Evolutionary conservation across 495 filamentous ascomycete species (phyloP).

Genomic region (Peziza echinospora): DNA sequence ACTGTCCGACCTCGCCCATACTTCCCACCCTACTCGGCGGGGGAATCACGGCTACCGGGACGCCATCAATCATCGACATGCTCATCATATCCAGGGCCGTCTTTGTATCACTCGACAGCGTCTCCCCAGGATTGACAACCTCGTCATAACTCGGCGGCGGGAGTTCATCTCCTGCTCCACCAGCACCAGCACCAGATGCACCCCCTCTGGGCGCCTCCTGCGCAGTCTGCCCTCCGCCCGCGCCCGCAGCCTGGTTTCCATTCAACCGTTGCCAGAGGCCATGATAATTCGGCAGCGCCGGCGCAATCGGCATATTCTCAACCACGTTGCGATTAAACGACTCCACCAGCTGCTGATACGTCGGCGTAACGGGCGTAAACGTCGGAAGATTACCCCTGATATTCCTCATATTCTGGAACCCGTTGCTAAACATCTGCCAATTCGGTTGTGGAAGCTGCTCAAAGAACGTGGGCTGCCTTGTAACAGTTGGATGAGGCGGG

Average conservation of each 20-base stretch:
- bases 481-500: slow-evolving; percentile 21
- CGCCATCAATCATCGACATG: slow-evolving; percentile 29
- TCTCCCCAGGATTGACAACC: neutral
- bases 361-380: too few species aligned
- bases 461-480: neutral
- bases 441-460: neutral
- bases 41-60: too few species aligned
- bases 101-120: neutral
- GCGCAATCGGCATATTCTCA: neutral
- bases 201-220: too few species aligned
- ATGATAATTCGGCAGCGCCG: neutral
- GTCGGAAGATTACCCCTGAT: slow-evolving; percentile 15
- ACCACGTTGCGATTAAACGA: neutral
- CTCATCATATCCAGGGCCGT: slow-evolving; percentile 22
- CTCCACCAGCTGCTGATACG: neutral
- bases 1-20: too few species aligned
- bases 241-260: neutral
- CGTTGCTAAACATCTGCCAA: neutral
- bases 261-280: neutral
- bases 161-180: neutral
- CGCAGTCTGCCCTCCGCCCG: too few species aligned
- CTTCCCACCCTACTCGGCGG: slow-evolving; percentile 10
- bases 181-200: neutral
- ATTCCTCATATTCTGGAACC: slow-evolving; percentile 10
- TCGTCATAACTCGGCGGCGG: neutral